A percentile compares a stretch with the other conserved stretches of the same genome.
Evolutionary conservation across 176 grass and related monocot species (phyloP).

Genomic region (Dendrocalamus sinicus): DNA sequence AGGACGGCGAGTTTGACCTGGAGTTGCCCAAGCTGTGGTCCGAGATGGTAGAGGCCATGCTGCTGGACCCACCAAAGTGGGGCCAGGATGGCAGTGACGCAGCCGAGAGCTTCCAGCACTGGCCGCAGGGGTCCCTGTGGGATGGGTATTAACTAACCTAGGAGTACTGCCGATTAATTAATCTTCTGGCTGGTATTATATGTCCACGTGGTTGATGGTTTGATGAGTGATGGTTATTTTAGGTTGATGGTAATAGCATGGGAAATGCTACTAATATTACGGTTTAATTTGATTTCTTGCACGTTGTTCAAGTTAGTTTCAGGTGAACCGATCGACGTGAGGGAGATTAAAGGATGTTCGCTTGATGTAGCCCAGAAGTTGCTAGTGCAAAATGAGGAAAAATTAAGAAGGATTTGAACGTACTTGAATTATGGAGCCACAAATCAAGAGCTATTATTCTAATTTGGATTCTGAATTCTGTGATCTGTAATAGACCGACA

Average conservation of each 20-base stretch:
- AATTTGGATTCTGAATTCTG: no score
- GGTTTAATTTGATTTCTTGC: neutral
- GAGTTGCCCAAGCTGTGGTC: constrained; percentile 63
- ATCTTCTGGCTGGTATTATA: neutral
- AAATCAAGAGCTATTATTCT: no score
- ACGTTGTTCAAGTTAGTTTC: neutral
- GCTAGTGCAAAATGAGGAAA: no score
- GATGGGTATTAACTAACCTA: constrained; percentile 22
- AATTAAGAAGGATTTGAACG: no score
- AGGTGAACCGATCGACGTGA: neutral
- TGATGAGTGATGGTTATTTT: neutral
- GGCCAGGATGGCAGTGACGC: constrained; percentile 37
- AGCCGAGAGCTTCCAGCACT: constrained; percentile 43
- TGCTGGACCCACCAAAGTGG: constrained; percentile 67
- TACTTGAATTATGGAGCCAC: no score
- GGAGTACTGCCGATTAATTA: neutral
- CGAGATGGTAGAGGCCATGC: constrained; percentile 72
- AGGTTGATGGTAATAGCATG: neutral
- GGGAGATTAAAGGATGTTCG: neutral
- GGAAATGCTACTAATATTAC: neutral
- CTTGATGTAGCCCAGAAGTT: no score
- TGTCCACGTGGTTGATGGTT: constrained; percentile 9
- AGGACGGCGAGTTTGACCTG: constrained; percentile 45
- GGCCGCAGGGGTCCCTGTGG: constrained; percentile 53
- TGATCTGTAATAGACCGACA: no score